A percentile compares a stretch with the other conserved stretches of the same genome.
Evolutionary conservation across 2,329 filamentous ascomycete genomes (phyloP).

Genomic region (Sarocladiaceae sp.): DNA sequence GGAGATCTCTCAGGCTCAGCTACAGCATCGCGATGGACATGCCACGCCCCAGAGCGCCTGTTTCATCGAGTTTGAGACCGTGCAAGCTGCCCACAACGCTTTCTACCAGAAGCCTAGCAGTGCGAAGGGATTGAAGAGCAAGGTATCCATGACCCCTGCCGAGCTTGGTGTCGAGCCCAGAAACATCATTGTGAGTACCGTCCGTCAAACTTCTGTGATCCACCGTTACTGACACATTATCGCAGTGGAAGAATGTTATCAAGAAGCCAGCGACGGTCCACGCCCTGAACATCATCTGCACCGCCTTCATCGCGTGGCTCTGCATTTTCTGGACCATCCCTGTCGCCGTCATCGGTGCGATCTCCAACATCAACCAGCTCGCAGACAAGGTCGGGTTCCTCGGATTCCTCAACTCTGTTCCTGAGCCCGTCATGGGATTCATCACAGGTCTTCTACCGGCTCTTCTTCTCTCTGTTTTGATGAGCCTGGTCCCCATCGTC

Average conservation of each 20-base stretch:
- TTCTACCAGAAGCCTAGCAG: constrained; percentile 53
- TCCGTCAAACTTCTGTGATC: neutral
- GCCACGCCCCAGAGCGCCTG: constrained; percentile 66
- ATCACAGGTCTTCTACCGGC: constrained; percentile 73
- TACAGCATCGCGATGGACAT: constrained; percentile 31
- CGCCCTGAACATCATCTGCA: neutral
- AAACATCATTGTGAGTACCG: neutral
- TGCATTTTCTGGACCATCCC: constrained; percentile 70
- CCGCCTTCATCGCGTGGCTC: neutral
- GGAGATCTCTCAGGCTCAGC: constrained; percentile 49
- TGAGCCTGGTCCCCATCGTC: constrained; percentile 72
- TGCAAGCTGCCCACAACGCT: constrained; percentile 80
- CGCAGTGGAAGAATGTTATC: neutral
- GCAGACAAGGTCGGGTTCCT: constrained; percentile 59
- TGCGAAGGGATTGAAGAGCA: neutral
- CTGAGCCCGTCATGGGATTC: constrained; percentile 61
- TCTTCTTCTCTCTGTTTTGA: constrained; percentile 66
- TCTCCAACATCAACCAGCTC: constrained; percentile 71
- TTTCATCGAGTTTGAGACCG: constrained; percentile 87
- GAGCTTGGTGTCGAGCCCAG: neutral
- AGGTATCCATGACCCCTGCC: neutral
- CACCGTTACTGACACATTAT: neutral
- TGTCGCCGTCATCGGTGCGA: constrained; percentile 67
- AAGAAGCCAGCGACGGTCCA: neutral
- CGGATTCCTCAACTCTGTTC: constrained; percentile 62